Percentiles rank a stretch among this genome's conserved stretches.
Conservation (phyloP, 345 rosid species). For the Gossypium rotundifolium region DNA sequence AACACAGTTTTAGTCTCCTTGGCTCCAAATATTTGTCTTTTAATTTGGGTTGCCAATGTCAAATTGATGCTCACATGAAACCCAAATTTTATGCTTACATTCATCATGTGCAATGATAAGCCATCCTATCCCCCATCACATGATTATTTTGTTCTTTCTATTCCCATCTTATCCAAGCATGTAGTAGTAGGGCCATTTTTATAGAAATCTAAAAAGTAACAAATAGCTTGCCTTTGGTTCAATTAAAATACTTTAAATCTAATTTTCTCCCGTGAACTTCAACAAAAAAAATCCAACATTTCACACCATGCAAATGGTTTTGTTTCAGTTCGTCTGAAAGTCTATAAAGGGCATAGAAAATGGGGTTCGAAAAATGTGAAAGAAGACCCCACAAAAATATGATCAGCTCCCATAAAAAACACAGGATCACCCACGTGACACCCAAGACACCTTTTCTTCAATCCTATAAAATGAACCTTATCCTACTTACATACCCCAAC, state of each 20-base stretch:
- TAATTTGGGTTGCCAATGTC: not conserved
- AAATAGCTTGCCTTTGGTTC: not conserved
- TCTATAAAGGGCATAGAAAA: not conserved
- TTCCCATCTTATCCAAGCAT: not conserved
- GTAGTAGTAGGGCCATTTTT: not conserved
- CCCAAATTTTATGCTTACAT: slow-evolving; percentile 15
- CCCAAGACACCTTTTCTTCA: slow-evolving; percentile 7
- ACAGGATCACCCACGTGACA: slow-evolving; percentile 31
- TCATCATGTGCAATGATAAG: slow-evolving; percentile 33
- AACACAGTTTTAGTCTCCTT: not conserved
- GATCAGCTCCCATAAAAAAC: slow-evolving; percentile 5
- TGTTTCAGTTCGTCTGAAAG: slow-evolving; percentile 12
- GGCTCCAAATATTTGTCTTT: not conserved
- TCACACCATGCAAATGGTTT: slow-evolving; percentile 4
- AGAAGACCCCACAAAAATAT: slow-evolving; percentile 12
- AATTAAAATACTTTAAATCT: not conserved
- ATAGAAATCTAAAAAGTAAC: not conserved
- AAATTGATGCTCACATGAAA: slow-evolving; percentile 9
- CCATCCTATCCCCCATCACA: not conserved
- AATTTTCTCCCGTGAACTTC: not conserved
- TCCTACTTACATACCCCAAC: slow-evolving; percentile 7
- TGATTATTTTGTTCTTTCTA: not conserved
- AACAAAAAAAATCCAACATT: not conserved
- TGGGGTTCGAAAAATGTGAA: slow-evolving; percentile 3
- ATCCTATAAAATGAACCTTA: not conserved